Percentiles rank a stretch among this genome's conserved stretches.
Conservation (phyloP, 768 basidiomycete species). For the Lentinula raphanica region DNA sequence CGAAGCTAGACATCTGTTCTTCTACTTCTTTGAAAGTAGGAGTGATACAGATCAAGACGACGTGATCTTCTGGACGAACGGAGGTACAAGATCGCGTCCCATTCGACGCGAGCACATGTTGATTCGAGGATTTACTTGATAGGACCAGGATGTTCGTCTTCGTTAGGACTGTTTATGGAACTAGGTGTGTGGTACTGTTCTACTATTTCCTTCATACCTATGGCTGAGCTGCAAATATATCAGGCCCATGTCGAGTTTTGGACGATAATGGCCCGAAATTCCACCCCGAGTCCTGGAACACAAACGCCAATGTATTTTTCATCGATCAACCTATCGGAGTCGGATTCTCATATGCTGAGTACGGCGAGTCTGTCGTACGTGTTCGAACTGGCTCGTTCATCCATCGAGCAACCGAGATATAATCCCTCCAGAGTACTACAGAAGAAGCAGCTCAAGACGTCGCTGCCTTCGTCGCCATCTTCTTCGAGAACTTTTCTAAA, state of each 20-base stretch:
- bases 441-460: constrained; percentile 50
- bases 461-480: constrained; percentile 49
- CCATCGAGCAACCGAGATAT: background rate
- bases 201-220: constrained; percentile 25
- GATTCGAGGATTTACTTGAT: background rate
- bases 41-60: constrained; percentile 55
- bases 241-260: constrained; percentile 52
- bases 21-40: constrained; percentile 76
- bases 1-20: constrained; percentile 58
- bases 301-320: constrained; percentile 38
- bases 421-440: constrained; percentile 34
- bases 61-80: constrained; percentile 33
- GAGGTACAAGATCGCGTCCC: background rate
- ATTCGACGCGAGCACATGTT: background rate
- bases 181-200: constrained; percentile 33
- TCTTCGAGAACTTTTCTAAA: constrained; percentile 48
- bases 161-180: constrained; percentile 49
- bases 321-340: constrained; percentile 37
- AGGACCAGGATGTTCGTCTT: constrained; percentile 16
- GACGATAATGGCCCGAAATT: constrained; percentile 32
- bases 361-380: constrained; percentile 37
- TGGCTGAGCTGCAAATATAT: constrained; percentile 26
- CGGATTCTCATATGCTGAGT: constrained; percentile 39
- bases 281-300: constrained; percentile 44
- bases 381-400: background rate